Percentiles rank a stretch among this genome's conserved stretches.
Conservation (phyloP, 139 green algal species). For the Klebsormidium nitens region DNA sequence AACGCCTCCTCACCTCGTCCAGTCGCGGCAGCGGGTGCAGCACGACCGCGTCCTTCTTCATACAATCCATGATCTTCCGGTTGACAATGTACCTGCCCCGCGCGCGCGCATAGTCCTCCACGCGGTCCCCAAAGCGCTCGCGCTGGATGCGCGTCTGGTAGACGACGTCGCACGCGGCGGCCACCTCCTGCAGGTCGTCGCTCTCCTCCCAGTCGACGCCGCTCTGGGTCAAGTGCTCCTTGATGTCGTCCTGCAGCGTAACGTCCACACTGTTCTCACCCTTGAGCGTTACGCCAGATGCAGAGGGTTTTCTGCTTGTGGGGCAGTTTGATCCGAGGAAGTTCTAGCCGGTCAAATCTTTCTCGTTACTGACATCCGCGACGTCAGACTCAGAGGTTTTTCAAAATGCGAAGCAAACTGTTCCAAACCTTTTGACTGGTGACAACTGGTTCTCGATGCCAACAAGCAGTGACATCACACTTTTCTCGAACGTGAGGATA, state of each 20-base stretch:
- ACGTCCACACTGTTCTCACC: constrained; percentile 40
- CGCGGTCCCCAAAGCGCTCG: constrained; percentile 77
- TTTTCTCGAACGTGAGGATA: too few relatives aligned
- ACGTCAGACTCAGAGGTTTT: too few relatives aligned
- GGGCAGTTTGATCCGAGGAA: too few relatives aligned
- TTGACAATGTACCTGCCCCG: constrained; percentile 88
- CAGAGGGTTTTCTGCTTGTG: too few relatives aligned
- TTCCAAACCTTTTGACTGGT: too few relatives aligned
- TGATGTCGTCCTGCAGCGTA: constrained; percentile 78
- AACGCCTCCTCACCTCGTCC: constrained; percentile 70
- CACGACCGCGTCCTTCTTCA: constrained; percentile 75
- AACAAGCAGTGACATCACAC: too few relatives aligned
- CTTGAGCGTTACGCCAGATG: too few relatives aligned
- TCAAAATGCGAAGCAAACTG: too few relatives aligned
- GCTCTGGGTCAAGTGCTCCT: constrained; percentile 63
- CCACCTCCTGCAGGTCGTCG: constrained; percentile 55
- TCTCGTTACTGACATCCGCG: too few relatives aligned
- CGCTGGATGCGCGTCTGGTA: constrained; percentile 99
- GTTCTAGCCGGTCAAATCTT: too few relatives aligned
- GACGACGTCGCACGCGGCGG: constrained; percentile 83
- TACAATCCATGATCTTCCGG: constrained; percentile 62
- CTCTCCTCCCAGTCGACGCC: constrained; percentile 82
- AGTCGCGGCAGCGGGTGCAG: constrained; percentile 97
- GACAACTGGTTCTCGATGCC: too few relatives aligned
- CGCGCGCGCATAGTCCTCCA: constrained; percentile 43